A percentile compares a stretch with the other conserved stretches of the same genome.
phyloP scores from a whole-genome alignment of 192 early-diverging fungal genomes.

The Coemansia sp. region DNA sequence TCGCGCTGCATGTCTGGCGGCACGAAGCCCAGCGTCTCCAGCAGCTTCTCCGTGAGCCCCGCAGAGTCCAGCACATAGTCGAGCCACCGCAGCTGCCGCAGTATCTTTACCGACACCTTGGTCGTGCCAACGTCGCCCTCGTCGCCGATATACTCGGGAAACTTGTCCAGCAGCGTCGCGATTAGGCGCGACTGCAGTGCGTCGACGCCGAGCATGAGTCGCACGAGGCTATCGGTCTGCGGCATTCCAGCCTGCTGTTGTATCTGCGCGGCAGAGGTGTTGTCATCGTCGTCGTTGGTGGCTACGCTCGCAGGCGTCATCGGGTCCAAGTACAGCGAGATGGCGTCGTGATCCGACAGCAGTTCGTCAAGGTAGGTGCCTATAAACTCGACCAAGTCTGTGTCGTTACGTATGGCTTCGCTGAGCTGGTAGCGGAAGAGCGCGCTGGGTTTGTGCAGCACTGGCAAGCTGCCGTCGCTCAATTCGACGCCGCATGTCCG shows the following conservation, averaged over 20 bases:
- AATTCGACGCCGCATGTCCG: constrained; percentile 28
- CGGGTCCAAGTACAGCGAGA: constrained; percentile 32
- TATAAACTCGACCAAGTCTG: not conserved
- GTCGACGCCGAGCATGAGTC: constrained; percentile 60
- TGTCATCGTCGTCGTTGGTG: not conserved
- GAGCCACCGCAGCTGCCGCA: constrained; percentile 76
- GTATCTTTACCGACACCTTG: constrained; percentile 56
- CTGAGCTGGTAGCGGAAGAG: constrained; percentile 32
- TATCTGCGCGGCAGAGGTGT: not conserved
- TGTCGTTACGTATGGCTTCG: constrained; percentile 10
- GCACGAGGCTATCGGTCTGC: constrained; percentile 57
- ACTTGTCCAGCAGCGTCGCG: constrained; percentile 55
- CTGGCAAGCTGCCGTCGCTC: not conserved
- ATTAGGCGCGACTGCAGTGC: constrained; percentile 58
- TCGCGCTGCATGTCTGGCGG: constrained; percentile 69
- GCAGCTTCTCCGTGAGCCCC: constrained; percentile 58
- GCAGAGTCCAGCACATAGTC: constrained; percentile 67
- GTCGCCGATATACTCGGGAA: constrained; percentile 60
- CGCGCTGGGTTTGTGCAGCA: constrained; percentile 25
- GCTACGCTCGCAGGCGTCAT: not conserved
- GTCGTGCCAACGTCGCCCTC: constrained; percentile 39
- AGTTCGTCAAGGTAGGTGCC: constrained; percentile 29
- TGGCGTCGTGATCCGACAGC: constrained; percentile 23
- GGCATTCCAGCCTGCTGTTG: not conserved
- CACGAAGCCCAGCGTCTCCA: constrained; percentile 65